Percentiles rank a stretch among this genome's conserved stretches.
Evolutionary conservation across 73 alveolate species (phyloP).

Genomic region (Breviolum minutum): DNA sequence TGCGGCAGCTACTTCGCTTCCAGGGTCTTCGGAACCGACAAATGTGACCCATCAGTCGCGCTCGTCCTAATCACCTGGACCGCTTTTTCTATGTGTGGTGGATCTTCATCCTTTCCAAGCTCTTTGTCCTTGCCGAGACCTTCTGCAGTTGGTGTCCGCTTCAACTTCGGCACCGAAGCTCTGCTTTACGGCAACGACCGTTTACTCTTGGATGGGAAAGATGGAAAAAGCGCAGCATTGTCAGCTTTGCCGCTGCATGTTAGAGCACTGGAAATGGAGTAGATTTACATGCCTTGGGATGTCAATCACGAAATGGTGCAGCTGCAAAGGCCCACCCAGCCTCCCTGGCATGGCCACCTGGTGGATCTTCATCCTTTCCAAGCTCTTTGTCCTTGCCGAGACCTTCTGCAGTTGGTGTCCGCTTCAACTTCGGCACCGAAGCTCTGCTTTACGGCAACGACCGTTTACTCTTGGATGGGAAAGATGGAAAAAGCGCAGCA

Average conservation of each 20-base stretch:
- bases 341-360: too few species aligned
- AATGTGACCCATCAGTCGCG: neutral
- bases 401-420: too few species aligned
- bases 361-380: neutral
- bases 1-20: neutral
- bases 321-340: neutral
- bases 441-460: neutral
- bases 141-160: too few species aligned
- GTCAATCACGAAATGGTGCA: neutral
- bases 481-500: neutral
- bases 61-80: neutral
- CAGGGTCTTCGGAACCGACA: neutral
- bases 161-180: too few species aligned
- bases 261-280: neutral
- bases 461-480: neutral
- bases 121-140: neutral
- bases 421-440: too few species aligned
- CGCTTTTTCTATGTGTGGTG: neutral
- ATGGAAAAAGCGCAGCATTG: neutral
- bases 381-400: neutral
- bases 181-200: neutral
- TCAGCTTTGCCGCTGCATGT: neutral
- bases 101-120: neutral
- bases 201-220: neutral
- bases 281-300: neutral